Evolutionary conservation across 768 basidiomycete species (phyloP), one percentile per base, ranked within the genome.

Genomic region (Panaeolus cyanescens): DNA sequence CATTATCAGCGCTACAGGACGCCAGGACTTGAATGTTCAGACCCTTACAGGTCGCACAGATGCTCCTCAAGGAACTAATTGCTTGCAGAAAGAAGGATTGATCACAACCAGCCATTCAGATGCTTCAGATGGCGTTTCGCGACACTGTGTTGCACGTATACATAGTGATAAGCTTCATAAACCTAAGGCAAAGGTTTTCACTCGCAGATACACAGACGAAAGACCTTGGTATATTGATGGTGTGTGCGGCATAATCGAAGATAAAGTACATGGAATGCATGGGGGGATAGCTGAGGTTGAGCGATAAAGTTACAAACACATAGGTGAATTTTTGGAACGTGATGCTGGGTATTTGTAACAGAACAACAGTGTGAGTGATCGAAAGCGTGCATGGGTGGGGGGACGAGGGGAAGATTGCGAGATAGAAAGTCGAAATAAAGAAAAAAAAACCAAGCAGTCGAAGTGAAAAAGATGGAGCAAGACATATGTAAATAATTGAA

Each of bases 381-480:
- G 39, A 55, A 37, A 50, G 22, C 25, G 34, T n/a, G 42, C 42
- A 19, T 45, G 39, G 28, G 37, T n/a, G 22, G 39, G 22, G 39
- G 28, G 39, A 32, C 40, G 40, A 25, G 20, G 54, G 53, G 37
- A 40, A 20, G n/a, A 56, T 56, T 32, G 58, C 33, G 37, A 55
- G 20, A 15, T 30, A 42, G 25, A 37, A 28, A 33, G 10, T n/a
- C 13, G 55, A 50, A 20, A 55, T 28, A 20, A 10, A 40, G 25
- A 45, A 22, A 56, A 15, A 20, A 53, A 31, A 56, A 59, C 32
- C 32, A 56, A 33, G 55, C 45, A 50, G 19, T 54, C 28, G 39
- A 37, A 56, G 58, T 62, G 19, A 42, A 42, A 22, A 22, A 65
- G 42, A 60, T 59, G 59, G 59, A 60, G 59, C 50, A 33, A 61